Percentiles rank a stretch among this genome's conserved stretches.
Conservation (phyloP, 176 grass and related monocot genomes). For the sorghum (Sorghum bicolor) region Sorghum_bicolor_NCBIv3 NC_012870.2:5436501-5437000, state of each 20-base stretch:
- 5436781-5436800: constrained; percentile 56
- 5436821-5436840: constrained; percentile 55
- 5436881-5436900: constrained; percentile 10
- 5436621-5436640: constrained; percentile 80
- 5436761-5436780: constrained; percentile 76
- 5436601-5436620: constrained; percentile 63
- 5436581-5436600: background rate
- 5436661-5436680: constrained; percentile 82
- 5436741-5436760: constrained; percentile 75
- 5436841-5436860: background rate
- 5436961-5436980: constrained; percentile 74
- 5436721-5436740: constrained; percentile 82
- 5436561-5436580: constrained; percentile 5
- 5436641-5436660: constrained; percentile 89
- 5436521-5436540: background rate
- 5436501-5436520: background rate
- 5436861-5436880: background rate
- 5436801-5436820: constrained; percentile 58
- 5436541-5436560: background rate
- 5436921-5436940: constrained; percentile 85
- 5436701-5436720: constrained; percentile 81
- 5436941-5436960: constrained; percentile 89
- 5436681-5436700: constrained; percentile 81
- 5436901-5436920: constrained; percentile 62
- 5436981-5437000: constrained; percentile 86